Evolutionary conservation across 202 grass and related monocot species (phyloP).

Genomic region (Carex arenaria): DNA sequence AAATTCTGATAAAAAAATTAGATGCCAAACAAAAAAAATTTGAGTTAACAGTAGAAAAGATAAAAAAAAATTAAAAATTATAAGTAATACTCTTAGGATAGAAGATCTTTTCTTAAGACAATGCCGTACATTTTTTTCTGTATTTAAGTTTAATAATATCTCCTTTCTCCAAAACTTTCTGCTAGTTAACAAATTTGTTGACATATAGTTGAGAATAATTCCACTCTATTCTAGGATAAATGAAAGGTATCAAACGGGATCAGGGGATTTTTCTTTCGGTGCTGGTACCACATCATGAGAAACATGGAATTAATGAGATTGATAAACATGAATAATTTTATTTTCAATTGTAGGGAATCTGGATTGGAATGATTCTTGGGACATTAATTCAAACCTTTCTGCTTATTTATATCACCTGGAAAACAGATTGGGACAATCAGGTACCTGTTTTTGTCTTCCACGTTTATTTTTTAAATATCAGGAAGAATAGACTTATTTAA

Average conservation of each 20-base stretch:
- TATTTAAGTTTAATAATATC: neutral
- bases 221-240: conserved; percentile 31
- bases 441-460: conserved; percentile 21
- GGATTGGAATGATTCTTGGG: conserved; percentile 80
- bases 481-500: neutral
- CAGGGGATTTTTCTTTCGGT: neutral
- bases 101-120: neutral
- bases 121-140: neutral
- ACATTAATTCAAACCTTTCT: conserved; percentile 66
- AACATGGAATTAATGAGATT: neutral
- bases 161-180: neutral
- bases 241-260: neutral
- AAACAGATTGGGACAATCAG: conserved; percentile 93
- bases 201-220: neutral
- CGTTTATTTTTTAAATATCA: neutral
- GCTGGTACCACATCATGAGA: neutral
- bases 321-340: neutral
- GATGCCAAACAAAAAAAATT: neutral
- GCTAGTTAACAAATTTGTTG: neutral
- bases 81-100: neutral
- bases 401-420: conserved; percentile 55
- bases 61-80: neutral
- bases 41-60: neutral
- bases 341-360: conserved; percentile 65
- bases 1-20: no score